Evolutionary conservation across 179 eudicot species (phyloP).

Genomic region (Vitellaria paradoxa): DNA sequence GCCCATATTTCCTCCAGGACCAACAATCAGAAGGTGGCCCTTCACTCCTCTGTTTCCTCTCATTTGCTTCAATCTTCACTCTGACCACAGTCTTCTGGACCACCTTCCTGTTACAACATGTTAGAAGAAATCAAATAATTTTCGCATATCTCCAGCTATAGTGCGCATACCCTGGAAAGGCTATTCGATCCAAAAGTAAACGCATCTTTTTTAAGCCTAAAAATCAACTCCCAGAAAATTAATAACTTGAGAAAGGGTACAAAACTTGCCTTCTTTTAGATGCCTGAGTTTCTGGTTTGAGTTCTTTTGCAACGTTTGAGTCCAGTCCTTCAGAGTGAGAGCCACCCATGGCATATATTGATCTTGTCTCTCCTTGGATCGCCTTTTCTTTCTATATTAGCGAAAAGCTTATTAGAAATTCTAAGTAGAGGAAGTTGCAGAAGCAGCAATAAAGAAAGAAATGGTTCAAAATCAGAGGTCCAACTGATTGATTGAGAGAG

Average conservation of each 20-base stretch:
- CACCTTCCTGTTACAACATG: constrained; percentile 30
- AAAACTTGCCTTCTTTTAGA: constrained; percentile 49
- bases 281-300: constrained; percentile 24
- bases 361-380: neutral
- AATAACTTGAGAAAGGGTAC: neutral
- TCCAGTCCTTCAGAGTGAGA: constrained; percentile 17
- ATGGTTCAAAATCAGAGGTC: constrained; percentile 21
- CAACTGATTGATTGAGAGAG: constrained; percentile 33
- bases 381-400: neutral
- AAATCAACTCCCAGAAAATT: neutral
- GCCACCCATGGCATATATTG: constrained; percentile 26
- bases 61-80: constrained; percentile 50
- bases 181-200: neutral
- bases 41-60: constrained; percentile 34
- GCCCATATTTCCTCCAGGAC: constrained; percentile 88
- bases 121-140: neutral
- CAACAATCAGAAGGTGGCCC: constrained; percentile 62
- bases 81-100: constrained; percentile 49
- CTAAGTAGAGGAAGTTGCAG: constrained; percentile 24
- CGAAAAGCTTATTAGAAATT: constrained; percentile 3
- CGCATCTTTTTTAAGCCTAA: neutral
- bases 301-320: constrained; percentile 12
- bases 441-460: constrained; percentile 19
- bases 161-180: neutral
- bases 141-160: too few relatives aligned